phyloP scores from a whole-genome alignment of 1,139 yeast species.

The Pichia terricola region DNA sequence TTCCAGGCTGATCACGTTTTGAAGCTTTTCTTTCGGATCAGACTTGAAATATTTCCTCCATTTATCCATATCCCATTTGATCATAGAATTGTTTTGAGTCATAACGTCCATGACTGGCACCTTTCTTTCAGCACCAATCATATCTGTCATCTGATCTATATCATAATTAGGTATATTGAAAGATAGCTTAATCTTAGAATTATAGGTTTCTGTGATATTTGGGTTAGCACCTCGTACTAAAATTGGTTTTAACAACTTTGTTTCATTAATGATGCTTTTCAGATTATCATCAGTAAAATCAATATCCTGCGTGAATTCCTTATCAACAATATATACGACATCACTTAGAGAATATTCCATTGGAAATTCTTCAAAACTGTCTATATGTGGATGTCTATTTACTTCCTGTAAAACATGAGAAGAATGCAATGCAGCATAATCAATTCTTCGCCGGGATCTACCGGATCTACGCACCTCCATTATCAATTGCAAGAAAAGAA shows the following conservation, averaged over 20 bases:
- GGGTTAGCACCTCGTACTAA: slow-evolving; percentile 21
- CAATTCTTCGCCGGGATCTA: slow-evolving; percentile 31
- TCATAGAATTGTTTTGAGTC: slow-evolving; percentile 55
- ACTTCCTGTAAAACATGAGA: slow-evolving; percentile 59
- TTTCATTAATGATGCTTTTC: slow-evolving; percentile 32
- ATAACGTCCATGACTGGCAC: slow-evolving; percentile 88
- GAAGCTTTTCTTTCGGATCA: slow-evolving; percentile 36
- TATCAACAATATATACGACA: slow-evolving; percentile 19
- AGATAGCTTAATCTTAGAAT: slow-evolving; percentile 31
- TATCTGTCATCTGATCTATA: slow-evolving; percentile 47
- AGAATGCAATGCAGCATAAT: slow-evolving; percentile 71
- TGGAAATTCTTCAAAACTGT: slow-evolving; percentile 25
- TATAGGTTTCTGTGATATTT: slow-evolving; percentile 6
- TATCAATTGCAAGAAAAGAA: background rate
- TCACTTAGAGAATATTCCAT: slow-evolving; percentile 14
- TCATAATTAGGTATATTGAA: slow-evolving; percentile 39
- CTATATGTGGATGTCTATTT: slow-evolving; percentile 55
- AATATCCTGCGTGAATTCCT: slow-evolving; percentile 2
- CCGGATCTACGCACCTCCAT: slow-evolving; percentile 6
- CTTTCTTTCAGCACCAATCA: slow-evolving; percentile 53
- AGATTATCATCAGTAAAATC: slow-evolving; percentile 26
- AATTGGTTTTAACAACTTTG: slow-evolving; percentile 29
- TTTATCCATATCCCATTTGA: slow-evolving; percentile 56
- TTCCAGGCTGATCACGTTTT: slow-evolving; percentile 78
- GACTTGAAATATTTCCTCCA: slow-evolving; percentile 70